Evolutionary conservation across 164 flowering plant genomes (phyloP).

Genomic region (Stephania cephalantha): DNA sequence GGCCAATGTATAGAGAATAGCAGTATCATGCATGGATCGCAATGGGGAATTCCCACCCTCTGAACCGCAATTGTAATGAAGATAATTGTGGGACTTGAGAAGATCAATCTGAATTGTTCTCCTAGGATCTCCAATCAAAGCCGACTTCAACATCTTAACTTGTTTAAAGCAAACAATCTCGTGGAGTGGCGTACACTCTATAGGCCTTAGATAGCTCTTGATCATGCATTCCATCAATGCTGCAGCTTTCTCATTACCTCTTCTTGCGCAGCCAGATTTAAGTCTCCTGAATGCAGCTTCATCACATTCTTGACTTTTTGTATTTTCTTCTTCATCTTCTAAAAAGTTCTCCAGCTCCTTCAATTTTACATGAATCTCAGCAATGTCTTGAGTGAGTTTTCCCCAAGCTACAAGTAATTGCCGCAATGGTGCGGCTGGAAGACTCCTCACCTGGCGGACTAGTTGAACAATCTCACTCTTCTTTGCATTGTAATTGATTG

Average conservation of each 20-base stretch:
- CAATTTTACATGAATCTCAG: slow-evolving; percentile 56
- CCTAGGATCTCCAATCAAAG: slow-evolving; percentile 84
- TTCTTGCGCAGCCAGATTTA: slow-evolving; percentile 20
- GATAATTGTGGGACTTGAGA: slow-evolving; percentile 50
- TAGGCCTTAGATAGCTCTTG: slow-evolving; percentile 57
- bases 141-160: slow-evolving; percentile 58
- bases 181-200: slow-evolving; percentile 61
- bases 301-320: slow-evolving; percentile 28
- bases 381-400: slow-evolving; percentile 31
- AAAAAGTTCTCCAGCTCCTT: slow-evolving; percentile 44
- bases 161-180: slow-evolving; percentile 71
- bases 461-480: too few species aligned
- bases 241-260: slow-evolving; percentile 43
- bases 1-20: slow-evolving; percentile 66
- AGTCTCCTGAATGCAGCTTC: slow-evolving; percentile 29
- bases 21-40: slow-evolving; percentile 75
- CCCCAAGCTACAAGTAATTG: slow-evolving; percentile 58
- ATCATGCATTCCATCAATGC: slow-evolving; percentile 38
- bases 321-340: slow-evolving; percentile 33
- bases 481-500: too few species aligned
- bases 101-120: slow-evolving; percentile 83
- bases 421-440: slow-evolving; percentile 33
- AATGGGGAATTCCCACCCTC: slow-evolving; percentile 26
- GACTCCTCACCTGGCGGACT: slow-evolving; percentile 51
- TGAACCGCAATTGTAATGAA: slow-evolving; percentile 72